phyloP scores from a whole-genome alignment of 2,329 filamentous ascomycete genomes.

The Colletotrichum sublineola region DNA sequence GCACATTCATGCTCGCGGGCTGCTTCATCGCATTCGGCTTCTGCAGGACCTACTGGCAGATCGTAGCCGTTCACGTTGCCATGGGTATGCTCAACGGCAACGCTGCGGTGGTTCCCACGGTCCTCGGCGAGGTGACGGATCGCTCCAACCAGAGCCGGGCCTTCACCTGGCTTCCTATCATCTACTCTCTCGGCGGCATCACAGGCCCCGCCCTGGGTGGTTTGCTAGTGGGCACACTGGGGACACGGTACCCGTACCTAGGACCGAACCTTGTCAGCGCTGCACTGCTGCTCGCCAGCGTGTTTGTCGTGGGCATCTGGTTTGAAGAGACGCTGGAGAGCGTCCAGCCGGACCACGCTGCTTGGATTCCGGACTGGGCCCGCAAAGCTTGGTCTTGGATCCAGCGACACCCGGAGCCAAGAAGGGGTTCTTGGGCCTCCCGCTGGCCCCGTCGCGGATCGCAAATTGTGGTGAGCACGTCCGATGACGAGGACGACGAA shows the following conservation, averaged over 20 bases:
- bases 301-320: slow-evolving; percentile 81
- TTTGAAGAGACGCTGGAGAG: slow-evolving; percentile 87
- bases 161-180: slow-evolving; percentile 93
- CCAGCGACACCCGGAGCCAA: slow-evolving; percentile 42
- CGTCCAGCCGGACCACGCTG: slow-evolving; percentile 49
- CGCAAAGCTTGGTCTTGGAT: slow-evolving; percentile 49
- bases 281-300: slow-evolving; percentile 76
- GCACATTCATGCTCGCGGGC: slow-evolving; percentile 83
- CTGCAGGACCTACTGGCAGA: slow-evolving; percentile 84
- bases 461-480: slow-evolving; percentile 41
- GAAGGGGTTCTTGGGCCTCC: slow-evolving; percentile 54
- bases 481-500: slow-evolving; percentile 46
- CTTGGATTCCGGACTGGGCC: slow-evolving; percentile 53
- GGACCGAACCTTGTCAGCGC: slow-evolving; percentile 86
- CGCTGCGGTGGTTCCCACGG: slow-evolving; percentile 92
- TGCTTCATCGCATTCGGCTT: slow-evolving; percentile 93
- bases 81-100: slow-evolving; percentile 98
- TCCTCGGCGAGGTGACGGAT: slow-evolving; percentile 94
- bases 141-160: slow-evolving; percentile 93
- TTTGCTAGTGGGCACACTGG: slow-evolving; percentile 75
- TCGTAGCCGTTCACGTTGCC: slow-evolving; percentile 84
- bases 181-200: slow-evolving; percentile 96
- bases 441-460: slow-evolving; percentile 53
- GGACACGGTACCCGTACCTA: slow-evolving; percentile 82
- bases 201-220: slow-evolving; percentile 94